Evolutionary conservation across 2,329 filamentous ascomycete genomes (phyloP), one percentile per base, ranked within the genome.

Genomic region (Microsporum audouinii): DNA sequence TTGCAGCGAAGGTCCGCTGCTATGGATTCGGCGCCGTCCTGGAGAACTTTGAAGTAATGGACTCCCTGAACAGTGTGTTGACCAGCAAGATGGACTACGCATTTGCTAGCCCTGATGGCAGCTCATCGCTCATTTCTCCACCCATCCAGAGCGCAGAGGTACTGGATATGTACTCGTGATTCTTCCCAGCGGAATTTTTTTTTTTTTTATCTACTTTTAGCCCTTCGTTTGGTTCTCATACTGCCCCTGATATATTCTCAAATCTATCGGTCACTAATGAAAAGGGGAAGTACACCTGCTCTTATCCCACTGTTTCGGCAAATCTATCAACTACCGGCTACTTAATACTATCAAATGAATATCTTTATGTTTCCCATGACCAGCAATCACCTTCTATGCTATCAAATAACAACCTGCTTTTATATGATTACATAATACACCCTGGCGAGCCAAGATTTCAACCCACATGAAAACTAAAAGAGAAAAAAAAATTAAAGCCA

Each of bases 1-100:
- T 97, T 61, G 79, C 83, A 67, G 81, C 82, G 61, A 96, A 96
- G 76, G 85, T 96, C 62, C 83, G 91, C 65, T 97, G 94, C 73
- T 96, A 96, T 73, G 94, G 94, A 4, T 88, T 88, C 66, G 85
- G 85, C 34, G 85, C 85, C 36, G 85, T 88, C 0, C 76, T 88
- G 63, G 85, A 88, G 70, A 84, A 88, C 64, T 88, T 88, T 61
- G 80, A 82, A 67, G 73, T 82, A 43, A 74, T 76, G 57, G 91
- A 96, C 75, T 89, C 89, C 27, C 74, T 96, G 60, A 87, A 87
- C 69, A 86, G 80, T 41, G 80, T 90, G 29, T 78, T 90, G 65
- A 84, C 82, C 6, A 80, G 79, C 31, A 87, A 85, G 51, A 34
- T 61, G 27, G 63, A 65, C 23, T 43, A 43, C 29, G 17, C 51